These are phyloP conservation scores for Toxicodendron radicans DNA, from an alignment of 345 rosid species.

Conservation along the genomic window DNA sequence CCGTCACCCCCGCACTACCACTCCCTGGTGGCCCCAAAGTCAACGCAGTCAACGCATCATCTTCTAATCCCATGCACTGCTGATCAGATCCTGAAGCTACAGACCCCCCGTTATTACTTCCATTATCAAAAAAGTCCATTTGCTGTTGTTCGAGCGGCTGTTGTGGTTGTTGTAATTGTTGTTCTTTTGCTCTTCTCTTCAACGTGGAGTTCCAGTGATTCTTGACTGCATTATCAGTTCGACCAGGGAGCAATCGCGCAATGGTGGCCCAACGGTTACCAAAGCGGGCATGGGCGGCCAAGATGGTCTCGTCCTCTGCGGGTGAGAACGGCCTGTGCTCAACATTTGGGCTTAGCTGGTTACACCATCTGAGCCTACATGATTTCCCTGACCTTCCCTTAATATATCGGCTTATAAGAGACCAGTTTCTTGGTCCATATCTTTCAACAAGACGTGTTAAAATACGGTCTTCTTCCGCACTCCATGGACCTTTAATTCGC, in stretches of 20 bases:
- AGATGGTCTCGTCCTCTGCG: conserved; percentile 51
- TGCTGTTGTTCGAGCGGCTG: conserved; percentile 10
- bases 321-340: conserved; percentile 61
- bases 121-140: neutral
- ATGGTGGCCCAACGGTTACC: conserved; percentile 73
- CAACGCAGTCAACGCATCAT: conserved; percentile 62
- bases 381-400: conserved; percentile 64
- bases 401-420: conserved; percentile 50
- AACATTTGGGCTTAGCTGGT: conserved; percentile 56
- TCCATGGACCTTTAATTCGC: conserved; percentile 70
- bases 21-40: conserved; percentile 66
- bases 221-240: conserved; percentile 66
- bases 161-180: conserved; percentile 10
- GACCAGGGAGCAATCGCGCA: conserved; percentile 55
- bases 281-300: conserved; percentile 53
- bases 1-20: conserved; percentile 21
- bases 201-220: conserved; percentile 68
- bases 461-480: conserved; percentile 67
- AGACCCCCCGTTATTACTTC: neutral
- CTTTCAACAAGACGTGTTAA: conserved; percentile 53
- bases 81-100: conserved; percentile 15
- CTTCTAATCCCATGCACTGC: conserved; percentile 30
- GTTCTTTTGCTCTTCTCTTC: conserved; percentile 46
- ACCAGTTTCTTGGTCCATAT: conserved; percentile 60
- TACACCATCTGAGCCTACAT: conserved; percentile 58